Conservation (phyloP, 768 basidiomycete species). For the Xerocomus spinulosus region DNA sequence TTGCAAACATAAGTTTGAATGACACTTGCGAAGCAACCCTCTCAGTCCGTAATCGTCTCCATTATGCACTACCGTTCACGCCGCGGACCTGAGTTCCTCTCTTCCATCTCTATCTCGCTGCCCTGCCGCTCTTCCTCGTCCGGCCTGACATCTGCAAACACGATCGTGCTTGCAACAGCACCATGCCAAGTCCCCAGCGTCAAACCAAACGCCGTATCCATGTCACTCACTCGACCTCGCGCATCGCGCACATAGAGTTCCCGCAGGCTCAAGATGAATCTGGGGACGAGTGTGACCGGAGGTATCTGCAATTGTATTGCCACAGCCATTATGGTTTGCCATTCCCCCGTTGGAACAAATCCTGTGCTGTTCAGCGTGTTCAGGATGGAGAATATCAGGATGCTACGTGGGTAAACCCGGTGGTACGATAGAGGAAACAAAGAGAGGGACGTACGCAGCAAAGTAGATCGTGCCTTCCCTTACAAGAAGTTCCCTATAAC, state of each 20-base stretch:
- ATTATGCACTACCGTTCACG: too few species aligned
- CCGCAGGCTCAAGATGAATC: not conserved
- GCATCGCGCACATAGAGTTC: not conserved
- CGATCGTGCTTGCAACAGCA: not conserved
- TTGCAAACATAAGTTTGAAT: too few species aligned
- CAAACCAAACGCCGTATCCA: not conserved
- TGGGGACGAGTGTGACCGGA: not conserved
- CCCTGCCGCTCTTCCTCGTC: not conserved
- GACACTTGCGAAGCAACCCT: too few species aligned
- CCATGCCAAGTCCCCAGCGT: not conserved
- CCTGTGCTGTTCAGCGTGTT: not conserved
- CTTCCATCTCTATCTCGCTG: not conserved
- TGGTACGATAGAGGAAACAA: not conserved
- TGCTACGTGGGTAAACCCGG: not conserved
- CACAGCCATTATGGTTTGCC: not conserved
- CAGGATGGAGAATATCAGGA: not conserved
- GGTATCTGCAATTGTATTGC: not conserved
- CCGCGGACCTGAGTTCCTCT: not conserved
- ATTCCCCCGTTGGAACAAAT: not conserved
- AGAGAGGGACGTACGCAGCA: not conserved
- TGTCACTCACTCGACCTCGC: not conserved
- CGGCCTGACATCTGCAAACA: not conserved
- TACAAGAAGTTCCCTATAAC: not conserved
- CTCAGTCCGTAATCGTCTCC: too few species aligned
- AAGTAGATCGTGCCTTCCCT: not conserved